Evolutionary conservation across 805 yeast genomes (phyloP), one percentile per base, ranked within the genome.

Genomic region (Metschnikowia similis): DNA sequence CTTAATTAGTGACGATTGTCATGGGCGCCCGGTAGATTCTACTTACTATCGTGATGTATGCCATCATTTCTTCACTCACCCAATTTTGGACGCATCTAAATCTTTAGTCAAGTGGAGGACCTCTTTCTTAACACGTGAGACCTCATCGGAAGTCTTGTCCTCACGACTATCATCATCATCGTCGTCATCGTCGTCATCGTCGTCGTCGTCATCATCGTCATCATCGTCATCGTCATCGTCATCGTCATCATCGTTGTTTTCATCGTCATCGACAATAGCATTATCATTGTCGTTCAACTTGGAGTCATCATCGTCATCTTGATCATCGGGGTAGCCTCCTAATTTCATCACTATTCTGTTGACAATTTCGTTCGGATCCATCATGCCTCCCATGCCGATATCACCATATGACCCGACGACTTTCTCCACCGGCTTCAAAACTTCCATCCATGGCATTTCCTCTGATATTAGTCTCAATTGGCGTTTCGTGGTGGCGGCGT

Each of bases 311-410:
- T 75, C 80, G 4, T 75, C 79, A 29, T 74, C 80, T 1, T 72
- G 80, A 13, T 70, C 81, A 27, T 76, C 80, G 1, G 77, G 77
- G 53, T 72, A 74, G 44, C 82, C 69, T 48, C 76, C 82, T 52
- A 90, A 71, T 63, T 84, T 85, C 67, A 83, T 75, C 17, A 87
- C 95, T 44, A 89, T 77, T 59, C 83, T 82, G 63, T 90, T 95
- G 16, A 90, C 96, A 59, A 94, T 85, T 65, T 91, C 97, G 65
- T 89, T 87, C 82, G 95, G 89, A 60, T 94, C 98, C 85, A 91
- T 86, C 98, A 94, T 94, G 48, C 99, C 98, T 44, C 99, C 98
- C 89, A 94, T 87, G n/a, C 98, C 98, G 49, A 94, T 90, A 60
- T 92, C 98, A 53, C 99, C 98, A 71, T 91, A 89, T 38, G 89